Conservation (phyloP, 306 rosid genomes). For the Cucumis cinereus region DNA sequence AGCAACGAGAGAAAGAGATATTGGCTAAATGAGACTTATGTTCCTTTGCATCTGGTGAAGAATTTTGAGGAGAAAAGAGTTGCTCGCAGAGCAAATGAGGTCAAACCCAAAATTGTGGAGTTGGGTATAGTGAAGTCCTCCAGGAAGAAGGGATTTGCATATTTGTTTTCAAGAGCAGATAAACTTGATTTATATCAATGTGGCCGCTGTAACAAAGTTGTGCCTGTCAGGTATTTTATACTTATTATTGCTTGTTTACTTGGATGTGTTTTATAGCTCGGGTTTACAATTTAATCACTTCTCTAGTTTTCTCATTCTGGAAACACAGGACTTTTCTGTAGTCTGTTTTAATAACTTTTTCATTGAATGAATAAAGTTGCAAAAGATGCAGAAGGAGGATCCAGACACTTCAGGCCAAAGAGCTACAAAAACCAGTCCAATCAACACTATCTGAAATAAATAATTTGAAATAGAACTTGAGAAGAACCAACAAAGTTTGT, state of each 20-base stretch:
- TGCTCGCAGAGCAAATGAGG: conserved; percentile 48
- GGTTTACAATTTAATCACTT: background rate
- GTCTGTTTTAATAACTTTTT: background rate
- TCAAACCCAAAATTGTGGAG: conserved; percentile 36
- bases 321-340: background rate
- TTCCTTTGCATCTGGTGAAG: conserved; percentile 84
- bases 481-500: background rate
- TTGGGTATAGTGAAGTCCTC: conserved; percentile 25
- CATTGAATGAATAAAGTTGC: background rate
- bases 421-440: background rate
- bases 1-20: conserved; percentile 70
- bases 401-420: background rate
- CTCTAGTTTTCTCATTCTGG: background rate
- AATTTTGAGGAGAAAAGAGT: conserved; percentile 88
- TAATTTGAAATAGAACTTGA: background rate
- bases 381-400: background rate
- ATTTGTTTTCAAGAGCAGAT: conserved; percentile 79
- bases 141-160: conserved; percentile 44
- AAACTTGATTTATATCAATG: conserved; percentile 50
- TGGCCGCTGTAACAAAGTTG: conserved; percentile 83
- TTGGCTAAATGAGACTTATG: conserved; percentile 72
- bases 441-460: background rate
- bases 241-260: background rate
- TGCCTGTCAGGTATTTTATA: conserved; percentile 48
- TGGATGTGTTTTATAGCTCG: background rate